Base-by-base conservation (phyloP, 192 early-diverging fungal species). In the Coemansia sp. region DNA sequence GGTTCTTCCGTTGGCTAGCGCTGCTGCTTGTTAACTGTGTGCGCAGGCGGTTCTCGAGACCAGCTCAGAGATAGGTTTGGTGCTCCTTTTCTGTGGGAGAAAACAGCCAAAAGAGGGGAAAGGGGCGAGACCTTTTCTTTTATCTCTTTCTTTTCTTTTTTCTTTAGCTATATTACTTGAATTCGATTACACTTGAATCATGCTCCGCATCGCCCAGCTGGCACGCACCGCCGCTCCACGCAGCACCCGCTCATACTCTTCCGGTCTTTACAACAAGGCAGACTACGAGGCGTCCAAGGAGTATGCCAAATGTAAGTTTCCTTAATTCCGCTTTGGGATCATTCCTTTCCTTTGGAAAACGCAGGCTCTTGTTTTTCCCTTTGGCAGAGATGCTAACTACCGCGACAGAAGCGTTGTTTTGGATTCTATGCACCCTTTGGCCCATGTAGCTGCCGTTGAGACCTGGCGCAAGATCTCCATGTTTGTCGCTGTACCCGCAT, bases 391-490 rank as follows among this genome's bases (percentile, higher is more conserved):
- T n/a, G 10, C 38, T 41, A 41, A 38, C 34, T 36, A 36, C 34
- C 13, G 34, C n/a, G n/a, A n/a, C n/a, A n/a, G n/a, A n/a, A n/a
- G n/a, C n/a, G n/a, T n/a, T n/a, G n/a, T n/a, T n/a, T n/a, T n/a
- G n/a, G n/a, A n/a, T n/a, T n/a, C n/a, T 31, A 19, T 37, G 25
- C 14, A 17, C 6, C 4, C 4, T 41, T 41, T 41, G 38, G 28
- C 22, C 45, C 52, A 27, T 63, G 50, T 76, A 76, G 74, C 48
- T 48, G 64, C 77, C 20, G 72, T 70, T 14, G 77, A 79, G 64
- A 79, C 77, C 19, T 79, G 77, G 77, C 57, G 61, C 28, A 79
- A 79, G 64, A 74, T 79, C 58, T 74, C 77, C 44, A 62, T 79
- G 41, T 79, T 64, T 38, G 22, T 70, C 25, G 77, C 77, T 3